These are phyloP conservation scores for Annona cherimola DNA, from an alignment of 164 flowering plant genomes.

Conservation along the genomic window DNA sequence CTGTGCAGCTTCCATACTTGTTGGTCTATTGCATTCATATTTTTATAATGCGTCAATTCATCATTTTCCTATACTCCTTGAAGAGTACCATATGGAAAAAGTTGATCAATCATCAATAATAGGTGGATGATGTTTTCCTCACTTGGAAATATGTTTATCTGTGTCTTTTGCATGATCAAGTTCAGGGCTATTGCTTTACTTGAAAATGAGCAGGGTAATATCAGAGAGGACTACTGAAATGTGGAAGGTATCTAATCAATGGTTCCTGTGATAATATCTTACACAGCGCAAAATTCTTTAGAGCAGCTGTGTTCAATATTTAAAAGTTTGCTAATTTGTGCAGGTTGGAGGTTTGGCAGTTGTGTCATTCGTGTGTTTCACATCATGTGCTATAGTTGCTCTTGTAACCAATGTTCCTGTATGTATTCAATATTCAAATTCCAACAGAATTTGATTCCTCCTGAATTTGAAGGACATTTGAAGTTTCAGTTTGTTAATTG, in stretches of 20 bases:
- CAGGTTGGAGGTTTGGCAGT: conserved; percentile 84
- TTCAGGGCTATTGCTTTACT: conserved; percentile 53
- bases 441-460: neutral
- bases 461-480: neutral
- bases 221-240: conserved; percentile 76
- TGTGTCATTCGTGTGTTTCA: conserved; percentile 74
- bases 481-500: conserved; percentile 1
- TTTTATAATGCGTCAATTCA: neutral
- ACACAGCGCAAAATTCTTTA: neutral
- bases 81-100: neutral
- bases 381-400: conserved; percentile 63
- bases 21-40: neutral
- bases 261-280: neutral
- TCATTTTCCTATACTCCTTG: neutral
- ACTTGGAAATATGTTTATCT: neutral
- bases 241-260: conserved; percentile 54
- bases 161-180: conserved; percentile 4
- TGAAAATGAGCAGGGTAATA: conserved; percentile 76
- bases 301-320: neutral
- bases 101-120: neutral
- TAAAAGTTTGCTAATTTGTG: conserved; percentile 7
- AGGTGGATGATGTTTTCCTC: neutral
- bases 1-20: neutral
- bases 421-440: conserved; percentile 21
- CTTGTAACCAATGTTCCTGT: conserved; percentile 73